Evolutionary conservation across 139 green algal species (phyloP).

Genomic region (Tetraselmis chui): DNA sequence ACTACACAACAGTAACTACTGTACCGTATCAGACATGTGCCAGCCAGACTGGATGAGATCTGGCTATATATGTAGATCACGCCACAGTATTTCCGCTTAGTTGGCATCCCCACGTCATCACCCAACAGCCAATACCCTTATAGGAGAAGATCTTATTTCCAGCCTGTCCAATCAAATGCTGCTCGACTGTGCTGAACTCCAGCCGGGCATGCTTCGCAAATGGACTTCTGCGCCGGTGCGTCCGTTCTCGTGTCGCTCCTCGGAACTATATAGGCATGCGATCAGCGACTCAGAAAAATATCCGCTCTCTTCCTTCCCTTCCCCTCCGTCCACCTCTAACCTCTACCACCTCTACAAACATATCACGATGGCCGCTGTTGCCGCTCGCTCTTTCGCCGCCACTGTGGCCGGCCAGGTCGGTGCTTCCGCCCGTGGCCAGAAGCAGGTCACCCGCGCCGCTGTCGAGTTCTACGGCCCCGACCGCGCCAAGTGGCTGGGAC

Average conservation of each 20-base stretch:
- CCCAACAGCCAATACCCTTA: neutral
- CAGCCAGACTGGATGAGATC: no score
- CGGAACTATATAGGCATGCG: neutral
- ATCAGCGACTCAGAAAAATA: neutral
- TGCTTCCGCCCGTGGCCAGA: neutral
- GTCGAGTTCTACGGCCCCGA: constrained; percentile 67
- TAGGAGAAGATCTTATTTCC: neutral
- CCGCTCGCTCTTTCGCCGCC: neutral
- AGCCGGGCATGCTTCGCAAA: no score
- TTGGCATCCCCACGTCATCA: neutral
- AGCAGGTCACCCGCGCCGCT: constrained; percentile 48
- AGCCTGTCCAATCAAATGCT: neutral
- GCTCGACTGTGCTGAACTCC: neutral
- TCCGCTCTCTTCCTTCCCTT: neutral
- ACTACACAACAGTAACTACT: no score
- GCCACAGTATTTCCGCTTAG: neutral
- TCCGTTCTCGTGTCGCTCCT: neutral
- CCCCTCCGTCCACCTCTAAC: neutral
- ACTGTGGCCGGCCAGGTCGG: neutral
- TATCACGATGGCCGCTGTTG: neutral
- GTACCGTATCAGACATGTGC: no score
- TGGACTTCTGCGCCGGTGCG: neutral
- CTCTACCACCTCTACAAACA: neutral
- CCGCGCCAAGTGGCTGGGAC: constrained; percentile 51
- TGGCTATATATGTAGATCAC: no score